Conservation (phyloP, 257 asterid species). For the Solanum chmielewskii region DNA sequence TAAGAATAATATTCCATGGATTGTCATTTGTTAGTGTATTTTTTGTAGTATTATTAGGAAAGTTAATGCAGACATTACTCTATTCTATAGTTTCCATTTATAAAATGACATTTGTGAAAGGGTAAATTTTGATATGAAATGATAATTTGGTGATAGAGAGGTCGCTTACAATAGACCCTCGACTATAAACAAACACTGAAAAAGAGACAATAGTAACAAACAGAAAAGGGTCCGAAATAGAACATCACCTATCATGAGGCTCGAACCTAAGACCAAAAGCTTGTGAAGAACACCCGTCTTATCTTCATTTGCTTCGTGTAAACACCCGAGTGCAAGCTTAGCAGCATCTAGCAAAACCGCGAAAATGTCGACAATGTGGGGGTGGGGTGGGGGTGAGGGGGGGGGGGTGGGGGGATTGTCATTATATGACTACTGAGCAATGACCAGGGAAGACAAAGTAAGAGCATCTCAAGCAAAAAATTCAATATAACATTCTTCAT, state of each 20-base stretch:
- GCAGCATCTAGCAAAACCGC: neutral
- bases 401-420: neutral
- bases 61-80: constrained; percentile 2
- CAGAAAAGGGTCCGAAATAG: neutral
- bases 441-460: neutral
- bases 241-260: neutral
- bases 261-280: neutral
- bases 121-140: neutral
- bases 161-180: neutral
- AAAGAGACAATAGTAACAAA: too few relatives aligned
- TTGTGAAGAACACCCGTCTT: neutral
- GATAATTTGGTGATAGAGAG: neutral
- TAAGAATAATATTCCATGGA: constrained; percentile 14
- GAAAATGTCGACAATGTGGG: neutral
- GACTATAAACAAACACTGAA: neutral
- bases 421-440: neutral
- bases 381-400: accelerated
- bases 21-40: neutral
- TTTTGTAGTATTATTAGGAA: neutral
- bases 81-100: constrained; percentile 9
- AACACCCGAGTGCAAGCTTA: neutral
- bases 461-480: neutral
- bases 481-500: neutral
- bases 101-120: constrained; percentile 1
- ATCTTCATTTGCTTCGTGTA: neutral